Conservation (phyloP, 1,139 yeast genomes). For the Candida tetrigidarum region DNA sequence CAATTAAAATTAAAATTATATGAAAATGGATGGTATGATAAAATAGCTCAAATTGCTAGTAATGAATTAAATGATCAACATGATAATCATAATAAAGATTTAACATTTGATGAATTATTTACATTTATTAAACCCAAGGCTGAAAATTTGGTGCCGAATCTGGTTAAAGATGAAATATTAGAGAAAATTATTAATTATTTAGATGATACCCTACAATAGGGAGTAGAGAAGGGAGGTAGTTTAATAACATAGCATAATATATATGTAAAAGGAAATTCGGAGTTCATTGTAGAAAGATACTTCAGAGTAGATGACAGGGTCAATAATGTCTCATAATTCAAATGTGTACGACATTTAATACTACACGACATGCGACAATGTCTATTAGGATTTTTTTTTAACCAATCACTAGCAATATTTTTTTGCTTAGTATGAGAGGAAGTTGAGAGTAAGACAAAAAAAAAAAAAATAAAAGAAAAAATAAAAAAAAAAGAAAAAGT, state of each 20-base stretch:
- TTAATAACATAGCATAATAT: background rate
- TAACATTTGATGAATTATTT: slow-evolving; percentile 52
- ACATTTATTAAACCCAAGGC: slow-evolving; percentile 66
- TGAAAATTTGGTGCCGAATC: slow-evolving; percentile 68
- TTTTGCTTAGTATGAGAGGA: slow-evolving; percentile 15
- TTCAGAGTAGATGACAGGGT: too few species aligned
- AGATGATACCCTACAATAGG: slow-evolving; percentile 50
- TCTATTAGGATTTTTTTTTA: background rate
- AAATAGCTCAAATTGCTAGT: slow-evolving; percentile 62
- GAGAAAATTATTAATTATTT: slow-evolving; percentile 63
- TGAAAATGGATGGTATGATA: slow-evolving; percentile 88
- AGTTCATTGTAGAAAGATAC: too few species aligned
- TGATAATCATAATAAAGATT: slow-evolving; percentile 35
- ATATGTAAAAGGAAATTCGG: background rate
- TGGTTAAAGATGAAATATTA: slow-evolving; percentile 62
- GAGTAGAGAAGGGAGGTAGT: background rate
- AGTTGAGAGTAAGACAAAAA: too few species aligned
- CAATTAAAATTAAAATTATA: slow-evolving; percentile 65
- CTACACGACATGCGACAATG: background rate
- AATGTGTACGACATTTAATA: background rate
- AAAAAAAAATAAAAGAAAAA: slow-evolving; percentile 5
- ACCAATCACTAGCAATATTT: slow-evolving; percentile 13
- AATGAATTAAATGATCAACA: slow-evolving; percentile 31
- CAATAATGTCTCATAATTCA: too few species aligned
- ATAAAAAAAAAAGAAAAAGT: slow-evolving; percentile 1